Evolutionary conservation across 257 asterid species (phyloP), one percentile per base, ranked within the genome.

Genomic region (Echites panduratus): DNA sequence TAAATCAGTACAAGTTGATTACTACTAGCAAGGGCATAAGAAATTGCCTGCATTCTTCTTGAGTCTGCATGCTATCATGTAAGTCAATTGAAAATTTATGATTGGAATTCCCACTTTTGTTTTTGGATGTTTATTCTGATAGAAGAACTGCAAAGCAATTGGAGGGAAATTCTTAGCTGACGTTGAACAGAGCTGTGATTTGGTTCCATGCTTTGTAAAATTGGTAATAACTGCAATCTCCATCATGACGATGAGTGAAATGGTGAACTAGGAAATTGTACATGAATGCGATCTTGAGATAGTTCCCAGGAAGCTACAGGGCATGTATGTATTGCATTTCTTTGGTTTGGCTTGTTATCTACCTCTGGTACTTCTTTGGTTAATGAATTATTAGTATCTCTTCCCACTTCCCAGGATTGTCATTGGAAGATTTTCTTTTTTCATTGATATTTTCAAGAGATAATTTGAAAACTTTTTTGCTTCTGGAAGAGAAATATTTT

Each of bases 1-100:
- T 90, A 83, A 82, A 72, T 72, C 70, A 50, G 40, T 73, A 32
- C 45, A 69, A 49, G 63, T 48, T 44, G 74, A 50, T 70, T 77
- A 3, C n/a, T 44, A 76, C 76, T 65, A 77, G 74, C 69, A 59
- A 76, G 48, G 82, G 48, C 76, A 62, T 72, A 75, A 71, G 17
- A 48, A 63, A 71, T 20, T 7, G 71, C 71, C 59, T 43, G 76
- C 66, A 16, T 54, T 41, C 74, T 20, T 38, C 50, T 16, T 54
- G 32, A 59, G 14, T 45, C 27, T 50, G 63, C 62, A 69, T 29
- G 73, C 19, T 26, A 24, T 62, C 70, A 43, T 49, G 63, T 29
- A 20, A 14, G 20, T 62, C 32, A 8, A 13, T 76, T 71, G 66
- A 2, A 27, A 16, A 68, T 54, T 76, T 47, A 43, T 71, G 70